These are phyloP conservation scores for Plasmodium relictum DNA, from an alignment of 169 alveolate species.

Conservation along the genomic window DNA sequence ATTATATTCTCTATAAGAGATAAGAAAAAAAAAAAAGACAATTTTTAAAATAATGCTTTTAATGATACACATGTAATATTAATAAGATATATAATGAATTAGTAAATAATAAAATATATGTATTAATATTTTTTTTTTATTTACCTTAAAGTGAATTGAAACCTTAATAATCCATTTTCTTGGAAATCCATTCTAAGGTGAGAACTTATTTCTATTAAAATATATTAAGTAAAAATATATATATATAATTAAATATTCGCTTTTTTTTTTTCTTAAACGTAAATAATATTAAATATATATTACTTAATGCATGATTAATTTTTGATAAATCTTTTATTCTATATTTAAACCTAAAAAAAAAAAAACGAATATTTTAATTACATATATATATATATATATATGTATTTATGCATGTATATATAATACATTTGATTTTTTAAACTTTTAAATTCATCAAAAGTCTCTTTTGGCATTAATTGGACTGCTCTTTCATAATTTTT, in stretches of 20 bases:
- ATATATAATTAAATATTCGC: background rate
- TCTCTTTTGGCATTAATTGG: slow-evolving; percentile 60
- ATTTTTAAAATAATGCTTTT: background rate
- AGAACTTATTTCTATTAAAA: slow-evolving; percentile 58
- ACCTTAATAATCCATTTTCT: slow-evolving; percentile 54
- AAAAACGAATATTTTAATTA: too few relatives aligned
- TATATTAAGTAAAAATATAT: background rate
- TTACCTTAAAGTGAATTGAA: slow-evolving; percentile 71
- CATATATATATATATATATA: background rate
- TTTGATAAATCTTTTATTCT: slow-evolving; percentile 52
- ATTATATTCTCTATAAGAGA: slow-evolving; percentile 51
- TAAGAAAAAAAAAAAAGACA: slow-evolving; percentile 20
- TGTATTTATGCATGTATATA: background rate
- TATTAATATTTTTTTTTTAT: background rate
- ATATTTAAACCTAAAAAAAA: slow-evolving; percentile 44
- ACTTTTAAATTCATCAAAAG: slow-evolving; percentile 51
- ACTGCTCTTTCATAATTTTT: slow-evolving; percentile 59
- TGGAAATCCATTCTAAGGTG: slow-evolving; percentile 72
- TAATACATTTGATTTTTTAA: slow-evolving; percentile 44
- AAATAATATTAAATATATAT: background rate
- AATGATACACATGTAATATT: background rate
- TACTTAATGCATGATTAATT: slow-evolving; percentile 68
- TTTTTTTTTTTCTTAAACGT: background rate
- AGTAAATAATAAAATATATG: background rate
- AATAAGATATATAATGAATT: background rate